Percentiles rank a stretch among this genome's conserved stretches.
phyloP scores from a whole-genome alignment of 129 eudicot species.

The Mikania micrantha region DNA sequence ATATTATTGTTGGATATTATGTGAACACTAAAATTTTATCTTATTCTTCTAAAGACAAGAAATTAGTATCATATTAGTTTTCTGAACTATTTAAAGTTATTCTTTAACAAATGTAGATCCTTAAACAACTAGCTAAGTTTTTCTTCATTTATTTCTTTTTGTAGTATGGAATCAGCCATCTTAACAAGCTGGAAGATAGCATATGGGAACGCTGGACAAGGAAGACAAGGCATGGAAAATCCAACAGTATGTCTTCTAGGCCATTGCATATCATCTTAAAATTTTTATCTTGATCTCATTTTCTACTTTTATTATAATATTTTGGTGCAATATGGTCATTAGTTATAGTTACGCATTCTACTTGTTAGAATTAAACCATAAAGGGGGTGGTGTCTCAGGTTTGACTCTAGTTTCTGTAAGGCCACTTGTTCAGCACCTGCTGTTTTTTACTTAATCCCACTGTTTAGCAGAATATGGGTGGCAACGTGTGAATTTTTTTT shows the following conservation, averaged over 20 bases:
- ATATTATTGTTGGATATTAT: neutral
- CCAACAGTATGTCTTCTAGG: constrained; percentile 46
- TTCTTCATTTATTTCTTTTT: neutral
- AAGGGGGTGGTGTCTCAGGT: neutral
- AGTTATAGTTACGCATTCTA: neutral
- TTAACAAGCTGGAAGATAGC: constrained; percentile 91
- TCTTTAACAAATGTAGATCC: constrained; percentile 1
- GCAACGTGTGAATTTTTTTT: no score
- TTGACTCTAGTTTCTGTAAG: neutral
- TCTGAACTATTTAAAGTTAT: no score
- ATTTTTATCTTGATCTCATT: neutral
- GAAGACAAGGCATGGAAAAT: constrained; percentile 42
- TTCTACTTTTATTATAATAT: neutral
- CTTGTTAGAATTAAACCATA: neutral
- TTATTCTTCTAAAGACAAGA: neutral
- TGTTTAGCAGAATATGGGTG: neutral
- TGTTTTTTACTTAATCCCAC: neutral
- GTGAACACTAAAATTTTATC: neutral
- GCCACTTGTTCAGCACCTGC: no score
- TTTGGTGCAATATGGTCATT: neutral
- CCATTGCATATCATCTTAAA: neutral
- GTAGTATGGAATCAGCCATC: constrained; percentile 88
- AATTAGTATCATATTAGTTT: neutral
- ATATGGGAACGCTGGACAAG: constrained; percentile 88
- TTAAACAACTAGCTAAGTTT: constrained; percentile 10